Conservation (phyloP, 148 eudicot species). For the Hydrangea macrophylla region DNA sequence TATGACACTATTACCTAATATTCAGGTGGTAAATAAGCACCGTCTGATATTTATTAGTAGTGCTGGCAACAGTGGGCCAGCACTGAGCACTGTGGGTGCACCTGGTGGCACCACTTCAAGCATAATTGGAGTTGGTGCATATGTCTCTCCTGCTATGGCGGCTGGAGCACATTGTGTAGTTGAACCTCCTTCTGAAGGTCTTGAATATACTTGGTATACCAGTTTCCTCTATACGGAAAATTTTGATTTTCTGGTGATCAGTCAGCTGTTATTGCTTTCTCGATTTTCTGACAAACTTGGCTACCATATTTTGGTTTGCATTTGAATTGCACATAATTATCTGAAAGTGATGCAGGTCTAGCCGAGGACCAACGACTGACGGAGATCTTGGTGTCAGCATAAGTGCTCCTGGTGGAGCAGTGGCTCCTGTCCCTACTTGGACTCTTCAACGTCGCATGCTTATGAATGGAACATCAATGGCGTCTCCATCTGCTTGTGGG, state of each 20-base stretch:
- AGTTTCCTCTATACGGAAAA: background rate
- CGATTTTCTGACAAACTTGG: background rate
- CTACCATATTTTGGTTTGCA: background rate
- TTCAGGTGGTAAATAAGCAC: conserved; percentile 86
- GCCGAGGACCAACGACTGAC: conserved; percentile 97
- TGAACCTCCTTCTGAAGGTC: conserved; percentile 87
- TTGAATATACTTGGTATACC: conserved; percentile 91
- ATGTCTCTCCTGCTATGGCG: conserved; percentile 99
- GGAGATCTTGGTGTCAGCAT: conserved; percentile 92
- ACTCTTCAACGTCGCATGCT: conserved; percentile 93
- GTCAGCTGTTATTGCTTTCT: background rate
- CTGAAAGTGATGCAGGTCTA: conserved; percentile 70
- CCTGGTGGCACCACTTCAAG: conserved; percentile 98
- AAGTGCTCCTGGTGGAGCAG: conserved; percentile 99
- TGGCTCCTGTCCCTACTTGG: conserved; percentile 99
- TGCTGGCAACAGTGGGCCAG: conserved; percentile 98
- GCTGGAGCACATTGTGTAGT: conserved; percentile 89
- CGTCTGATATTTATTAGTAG: conserved; percentile 80
- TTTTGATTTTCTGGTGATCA: background rate
- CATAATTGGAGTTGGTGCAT: conserved; percentile 97
- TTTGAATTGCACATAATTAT: conserved; percentile 3
- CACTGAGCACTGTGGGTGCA: conserved; percentile 93
- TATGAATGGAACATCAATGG: conserved; percentile 99
- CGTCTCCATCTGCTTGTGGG: conserved; percentile 98
- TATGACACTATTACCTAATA: conserved; percentile 15